These are phyloP conservation scores for Schizonepeta tenuifolia DNA, from an alignment of 257 asterid species.

Conservation along the genomic window DNA sequence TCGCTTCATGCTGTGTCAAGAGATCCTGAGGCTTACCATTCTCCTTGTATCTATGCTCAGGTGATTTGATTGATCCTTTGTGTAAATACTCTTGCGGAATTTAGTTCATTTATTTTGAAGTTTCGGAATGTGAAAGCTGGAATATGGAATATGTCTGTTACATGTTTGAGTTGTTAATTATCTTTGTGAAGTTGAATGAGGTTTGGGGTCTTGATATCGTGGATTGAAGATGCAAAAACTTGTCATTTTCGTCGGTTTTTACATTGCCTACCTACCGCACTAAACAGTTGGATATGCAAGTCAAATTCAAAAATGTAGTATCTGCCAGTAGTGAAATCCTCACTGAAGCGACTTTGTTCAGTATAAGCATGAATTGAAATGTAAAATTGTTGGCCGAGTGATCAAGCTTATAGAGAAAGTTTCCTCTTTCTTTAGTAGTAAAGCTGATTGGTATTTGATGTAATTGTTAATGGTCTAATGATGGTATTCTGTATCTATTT, in stretches of 20 bases:
- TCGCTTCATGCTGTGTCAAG: slow-evolving; percentile 93
- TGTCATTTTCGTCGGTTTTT: neutral
- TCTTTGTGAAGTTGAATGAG: neutral
- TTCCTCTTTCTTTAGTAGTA: neutral
- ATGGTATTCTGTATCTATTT: slow-evolving; percentile 19
- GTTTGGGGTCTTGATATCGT: neutral
- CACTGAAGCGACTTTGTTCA: slow-evolving; percentile 3
- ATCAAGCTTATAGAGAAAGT: neutral
- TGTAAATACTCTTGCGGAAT: no score
- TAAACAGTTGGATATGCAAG: neutral
- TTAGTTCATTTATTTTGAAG: slow-evolving; percentile 11
- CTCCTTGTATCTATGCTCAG: slow-evolving; percentile 92
- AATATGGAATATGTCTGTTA: neutral
- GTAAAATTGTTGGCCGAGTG: neutral
- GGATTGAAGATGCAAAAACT: neutral
- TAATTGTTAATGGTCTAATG: neutral
- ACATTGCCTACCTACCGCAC: neutral
- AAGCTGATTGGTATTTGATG: neutral
- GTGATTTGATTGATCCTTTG: slow-evolving; percentile 39
- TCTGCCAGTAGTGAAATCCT: neutral
- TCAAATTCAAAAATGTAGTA: neutral
- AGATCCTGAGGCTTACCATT: slow-evolving; percentile 82
- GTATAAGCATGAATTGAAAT: neutral
- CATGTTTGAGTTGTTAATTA: neutral
- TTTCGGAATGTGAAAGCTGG: neutral